Evolutionary conservation across 2,329 filamentous ascomycete species (phyloP), one percentile per base, ranked within the genome.

Genomic region (Colletotrichum euphorbiae): DNA sequence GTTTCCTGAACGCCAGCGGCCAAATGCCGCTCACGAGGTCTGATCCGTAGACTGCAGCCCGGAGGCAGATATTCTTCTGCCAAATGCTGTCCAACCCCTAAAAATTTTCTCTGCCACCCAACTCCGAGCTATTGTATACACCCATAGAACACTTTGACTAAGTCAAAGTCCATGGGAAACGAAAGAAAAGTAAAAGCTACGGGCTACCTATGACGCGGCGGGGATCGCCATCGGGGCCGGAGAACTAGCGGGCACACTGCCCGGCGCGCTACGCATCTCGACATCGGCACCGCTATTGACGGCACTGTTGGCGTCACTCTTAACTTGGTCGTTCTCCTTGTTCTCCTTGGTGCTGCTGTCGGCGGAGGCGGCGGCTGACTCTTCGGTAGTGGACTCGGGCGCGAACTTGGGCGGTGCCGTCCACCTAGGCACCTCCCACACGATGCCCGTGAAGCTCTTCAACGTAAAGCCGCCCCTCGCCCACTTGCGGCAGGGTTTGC

Each of bases 401-500:
- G 78, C 77, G 28, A 84, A 80, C 77, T 87, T 89, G n/a, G 85
- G 81, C 36, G 91, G 91, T 38, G 93, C 91, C 59, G 89, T 90
- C 94, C 95, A 98, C 62, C 93, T 90, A 19, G 90, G 87, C 52
- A 97, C 85, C 71, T 91, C 88, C 94, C 94, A 98, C 36, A 87
- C 77, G 15, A 93, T 87, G 60, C 95, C 95, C 1, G 95, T 98
- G 78, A 98, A 98, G 79, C 91, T 97, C 85, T 97, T 97, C 73
- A 98, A 84, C 55, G 85, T 86, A 77, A 98, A 93, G 63, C 90
- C 87, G 71, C 93, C 93, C 79, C 90, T 93, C 77, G 89, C 85
- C 96, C 96, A 99, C 78, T 90, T 94, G 72, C 95, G 92, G 80
- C 94, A 98, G 9, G 96, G 94, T 75, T 95, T 92, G 72, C 95